Conservation (phyloP, 1,139 yeast species). For the Taphrina confusa region DNA sequence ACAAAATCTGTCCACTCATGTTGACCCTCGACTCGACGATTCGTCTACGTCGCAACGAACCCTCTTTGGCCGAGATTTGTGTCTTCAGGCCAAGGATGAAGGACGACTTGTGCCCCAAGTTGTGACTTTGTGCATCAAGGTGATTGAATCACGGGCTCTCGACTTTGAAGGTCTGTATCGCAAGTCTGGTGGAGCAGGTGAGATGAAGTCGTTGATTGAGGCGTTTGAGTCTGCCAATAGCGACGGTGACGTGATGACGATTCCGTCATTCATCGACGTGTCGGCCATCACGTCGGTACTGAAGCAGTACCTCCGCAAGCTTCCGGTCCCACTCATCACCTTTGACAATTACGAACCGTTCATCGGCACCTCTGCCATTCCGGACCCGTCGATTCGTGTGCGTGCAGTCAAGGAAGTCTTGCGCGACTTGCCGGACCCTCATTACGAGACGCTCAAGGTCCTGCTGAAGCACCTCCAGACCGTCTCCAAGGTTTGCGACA, state of each 20-base stretch:
- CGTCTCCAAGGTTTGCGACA: conserved; percentile 9
- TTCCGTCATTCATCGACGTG: conserved; percentile 60
- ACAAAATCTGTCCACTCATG: conserved; percentile 18
- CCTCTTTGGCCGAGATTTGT: conserved; percentile 47
- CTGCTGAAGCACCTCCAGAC: conserved; percentile 62
- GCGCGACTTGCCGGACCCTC: conserved; percentile 63
- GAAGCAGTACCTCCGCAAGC: conserved; percentile 78
- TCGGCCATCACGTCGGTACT: conserved; percentile 84
- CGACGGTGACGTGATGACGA: conserved; percentile 16
- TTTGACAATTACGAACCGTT: conserved; percentile 66
- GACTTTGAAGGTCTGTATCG: conserved; percentile 84
- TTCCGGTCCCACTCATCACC: conserved; percentile 84
- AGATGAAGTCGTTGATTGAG: conserved; percentile 57
- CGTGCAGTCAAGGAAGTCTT: conserved; percentile 48
- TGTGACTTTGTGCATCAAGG: conserved; percentile 69
- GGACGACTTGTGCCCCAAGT: conserved; percentile 66
- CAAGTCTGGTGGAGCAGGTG: conserved; percentile 83
- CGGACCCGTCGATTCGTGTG: conserved; percentile 43
- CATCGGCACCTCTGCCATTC: conserved; percentile 48
- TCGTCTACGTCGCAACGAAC: neutral
- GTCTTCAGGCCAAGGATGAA: conserved; percentile 63
- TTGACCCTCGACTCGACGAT: neutral
- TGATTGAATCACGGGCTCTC: conserved; percentile 73
- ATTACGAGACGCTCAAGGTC: conserved; percentile 58
- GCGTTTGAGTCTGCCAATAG: conserved; percentile 46